Base-by-base conservation (phyloP, 2,329 filamentous ascomycete genomes). In the Aspergillus felis region DNA sequence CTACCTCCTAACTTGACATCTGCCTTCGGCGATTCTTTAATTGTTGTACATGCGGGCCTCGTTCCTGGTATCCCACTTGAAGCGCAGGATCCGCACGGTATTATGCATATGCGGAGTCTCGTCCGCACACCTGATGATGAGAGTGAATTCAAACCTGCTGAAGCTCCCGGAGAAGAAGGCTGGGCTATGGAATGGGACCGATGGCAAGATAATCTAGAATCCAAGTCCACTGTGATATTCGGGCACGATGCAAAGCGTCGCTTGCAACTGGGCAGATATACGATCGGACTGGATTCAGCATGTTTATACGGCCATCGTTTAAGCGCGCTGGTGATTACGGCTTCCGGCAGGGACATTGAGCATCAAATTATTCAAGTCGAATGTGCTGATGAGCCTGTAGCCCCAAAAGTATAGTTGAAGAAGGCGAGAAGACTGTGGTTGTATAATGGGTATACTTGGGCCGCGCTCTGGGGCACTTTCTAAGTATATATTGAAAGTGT, bases 231-330 rank as follows among this genome's bases (percentile, higher is more conserved):
- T 0, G 64, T 66, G 48, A 50, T 66, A 12, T 66, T 66, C 14
- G 64, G 64, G 2, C 64, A 66, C 29, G 64, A 66, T 59, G 64
- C 64, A 9, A 66, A 64, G 51, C 64, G 64, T 32, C 57, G 64
- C 20, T 53, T 66, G 50, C 64, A 66, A 41, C 22, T 53, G 22
- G 58, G 64, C 14, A 64, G 12, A 3, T 60, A 65, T 61, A 17
- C 61, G 7, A 65, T 66, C 53, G 64, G 64, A 14, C 50, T 66
- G 35, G 64, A 66, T 25, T 62, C 64, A 3, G 64, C 47, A 4
- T 66, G 64, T 52, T 48, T 66, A 44, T 66, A 66, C 25, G 64
- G 64, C 5, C 22, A 65, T 47, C 48, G 57, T 32, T 38, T 66
- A 7, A 66, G 61, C 29, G 64, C 64, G 4, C 14, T 65, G 54